Evolutionary conservation across 1,139 yeast species (phyloP).

Genomic region (Hyphopichia wangnamkhiaoensis): DNA sequence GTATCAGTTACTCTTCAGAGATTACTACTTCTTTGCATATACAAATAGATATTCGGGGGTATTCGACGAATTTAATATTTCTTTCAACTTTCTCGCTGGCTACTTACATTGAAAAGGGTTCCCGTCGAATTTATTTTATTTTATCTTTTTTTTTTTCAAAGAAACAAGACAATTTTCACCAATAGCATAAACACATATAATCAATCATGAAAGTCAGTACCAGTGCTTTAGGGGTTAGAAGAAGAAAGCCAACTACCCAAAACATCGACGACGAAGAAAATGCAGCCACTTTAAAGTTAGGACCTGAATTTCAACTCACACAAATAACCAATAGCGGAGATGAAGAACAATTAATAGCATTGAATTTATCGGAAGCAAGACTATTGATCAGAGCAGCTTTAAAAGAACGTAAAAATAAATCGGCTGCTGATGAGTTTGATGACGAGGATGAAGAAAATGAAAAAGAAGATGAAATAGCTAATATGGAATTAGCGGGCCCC

Average conservation of each 20-base stretch:
- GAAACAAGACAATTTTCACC: too few relatives aligned
- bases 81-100: too few relatives aligned
- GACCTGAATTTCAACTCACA: slow-evolving; percentile 84
- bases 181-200: neutral
- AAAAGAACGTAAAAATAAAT: slow-evolving; percentile 62
- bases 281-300: slow-evolving; percentile 81
- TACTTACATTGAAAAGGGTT: too few relatives aligned
- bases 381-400: slow-evolving; percentile 87
- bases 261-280: slow-evolving; percentile 84
- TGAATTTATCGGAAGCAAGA: slow-evolving; percentile 87
- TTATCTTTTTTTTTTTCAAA: too few relatives aligned
- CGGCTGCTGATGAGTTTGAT: slow-evolving; percentile 25
- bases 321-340: slow-evolving; percentile 83
- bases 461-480: slow-evolving; percentile 63
- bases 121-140: too few relatives aligned
- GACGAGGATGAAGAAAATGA: slow-evolving; percentile 44
- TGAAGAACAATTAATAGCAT: slow-evolving; percentile 74
- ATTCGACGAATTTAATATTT: too few relatives aligned
- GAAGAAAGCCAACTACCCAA: slow-evolving; percentile 58
- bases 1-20: too few relatives aligned
- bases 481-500: slow-evolving; percentile 69
- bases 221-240: slow-evolving; percentile 81
- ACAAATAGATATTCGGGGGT: too few relatives aligned
- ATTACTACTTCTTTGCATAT: too few relatives aligned
- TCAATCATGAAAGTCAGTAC: slow-evolving; percentile 78